phyloP scores from a whole-genome alignment of 2,329 filamentous ascomycete genomes.

The Fusarium torreyae region DNA sequence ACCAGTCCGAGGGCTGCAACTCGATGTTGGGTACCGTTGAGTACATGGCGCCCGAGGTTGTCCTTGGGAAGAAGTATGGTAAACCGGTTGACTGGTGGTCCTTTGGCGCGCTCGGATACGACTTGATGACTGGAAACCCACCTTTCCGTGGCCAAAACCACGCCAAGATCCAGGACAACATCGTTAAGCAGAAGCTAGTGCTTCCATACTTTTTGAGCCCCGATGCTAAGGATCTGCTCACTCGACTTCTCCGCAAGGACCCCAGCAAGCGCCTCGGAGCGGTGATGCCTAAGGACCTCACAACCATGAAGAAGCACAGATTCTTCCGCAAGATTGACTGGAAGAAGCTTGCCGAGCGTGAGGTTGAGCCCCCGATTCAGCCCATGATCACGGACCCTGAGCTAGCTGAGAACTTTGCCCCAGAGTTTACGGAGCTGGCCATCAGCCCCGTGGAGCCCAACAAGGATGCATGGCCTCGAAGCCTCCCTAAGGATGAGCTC shows the following conservation, averaged over 20 bases:
- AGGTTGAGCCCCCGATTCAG: conserved; percentile 89
- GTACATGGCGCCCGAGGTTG: conserved; percentile 98
- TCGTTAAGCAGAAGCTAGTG: conserved; percentile 90
- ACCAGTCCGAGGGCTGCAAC: conserved; percentile 77
- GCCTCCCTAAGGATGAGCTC: conserved; percentile 65
- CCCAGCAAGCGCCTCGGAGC: conserved; percentile 90
- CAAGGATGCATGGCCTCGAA: conserved; percentile 60
- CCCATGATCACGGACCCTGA: conserved; percentile 96
- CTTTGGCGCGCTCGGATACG: conserved; percentile 90
- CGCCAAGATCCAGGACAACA: conserved; percentile 95
- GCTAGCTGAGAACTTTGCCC: conserved; percentile 94
- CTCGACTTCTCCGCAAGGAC: conserved; percentile 90
- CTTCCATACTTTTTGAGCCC: conserved; percentile 92
- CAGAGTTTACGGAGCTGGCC: conserved; percentile 90
- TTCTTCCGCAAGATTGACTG: conserved; percentile 99
- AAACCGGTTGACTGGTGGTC: conserved; percentile 99
- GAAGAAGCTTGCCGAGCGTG: conserved; percentile 85
- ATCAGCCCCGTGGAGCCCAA: conserved; percentile 78
- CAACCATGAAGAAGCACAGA: conserved; percentile 88
- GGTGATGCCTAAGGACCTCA: conserved; percentile 90
- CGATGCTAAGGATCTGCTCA: conserved; percentile 95
- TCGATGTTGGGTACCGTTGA: conserved; percentile 95
- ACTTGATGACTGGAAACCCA: conserved; percentile 91
- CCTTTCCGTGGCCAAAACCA: conserved; percentile 94
- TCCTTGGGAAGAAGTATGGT: conserved; percentile 89